Percentiles rank a stretch among this genome's conserved stretches.
Evolutionary conservation across 2,329 filamentous ascomycete species (phyloP).

Genomic region (Zymoseptoria pseudotritici): DNA sequence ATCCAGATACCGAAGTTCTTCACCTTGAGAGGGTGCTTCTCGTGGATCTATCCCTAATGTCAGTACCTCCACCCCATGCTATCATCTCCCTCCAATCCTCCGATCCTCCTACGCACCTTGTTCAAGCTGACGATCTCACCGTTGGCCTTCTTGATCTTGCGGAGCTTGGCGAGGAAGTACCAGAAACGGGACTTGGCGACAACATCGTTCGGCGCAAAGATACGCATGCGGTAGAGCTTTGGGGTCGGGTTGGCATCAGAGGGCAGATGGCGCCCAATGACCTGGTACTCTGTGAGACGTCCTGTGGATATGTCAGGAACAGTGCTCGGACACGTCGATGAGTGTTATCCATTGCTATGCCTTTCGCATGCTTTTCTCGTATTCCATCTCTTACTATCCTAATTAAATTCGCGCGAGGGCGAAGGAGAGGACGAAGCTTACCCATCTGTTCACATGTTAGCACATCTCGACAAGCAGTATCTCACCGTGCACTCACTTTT

Average conservation of each 20-base stretch:
- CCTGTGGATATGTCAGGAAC: constrained; percentile 3
- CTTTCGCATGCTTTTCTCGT: constrained; percentile 1
- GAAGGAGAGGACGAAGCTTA: constrained; percentile 39
- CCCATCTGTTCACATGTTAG: constrained; percentile 48
- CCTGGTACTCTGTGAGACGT: constrained; percentile 96
- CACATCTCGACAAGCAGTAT: constrained; percentile 3
- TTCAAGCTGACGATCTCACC: constrained; percentile 98
- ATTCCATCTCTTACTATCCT: constrained; percentile 24
- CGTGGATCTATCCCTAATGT: constrained; percentile 62
- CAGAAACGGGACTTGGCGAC: constrained; percentile 99
- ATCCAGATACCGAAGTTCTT: constrained; percentile 99
- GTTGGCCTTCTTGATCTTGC: constrained; percentile 99
- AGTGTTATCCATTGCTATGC: background rate
- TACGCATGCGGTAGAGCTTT: constrained; percentile 99
- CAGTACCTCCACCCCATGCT: constrained; percentile 3
- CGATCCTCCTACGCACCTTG: constrained; percentile 58
- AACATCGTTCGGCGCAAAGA: constrained; percentile 95
- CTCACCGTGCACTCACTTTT: constrained; percentile 22
- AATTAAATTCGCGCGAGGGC: constrained; percentile 10
- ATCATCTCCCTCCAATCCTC: background rate
- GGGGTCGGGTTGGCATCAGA: constrained; percentile 94
- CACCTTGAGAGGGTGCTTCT: constrained; percentile 99
- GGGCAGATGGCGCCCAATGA: constrained; percentile 99
- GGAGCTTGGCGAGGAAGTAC: constrained; percentile 99
- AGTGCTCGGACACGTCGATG: background rate